Conservation (phyloP, 352 stramenopile genomes). For the Pythium oligandrum region DNA sequence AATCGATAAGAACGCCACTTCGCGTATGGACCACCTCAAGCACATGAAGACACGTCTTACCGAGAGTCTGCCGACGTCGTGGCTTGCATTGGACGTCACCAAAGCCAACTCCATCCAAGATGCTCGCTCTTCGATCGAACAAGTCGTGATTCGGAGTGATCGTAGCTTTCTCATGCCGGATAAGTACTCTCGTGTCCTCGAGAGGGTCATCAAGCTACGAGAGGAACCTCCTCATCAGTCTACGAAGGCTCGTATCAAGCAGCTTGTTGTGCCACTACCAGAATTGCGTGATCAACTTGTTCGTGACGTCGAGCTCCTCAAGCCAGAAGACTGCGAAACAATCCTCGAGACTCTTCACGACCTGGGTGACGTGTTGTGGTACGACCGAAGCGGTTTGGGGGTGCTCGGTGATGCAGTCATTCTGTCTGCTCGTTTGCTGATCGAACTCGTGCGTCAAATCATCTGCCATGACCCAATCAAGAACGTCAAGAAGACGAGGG, state of each 20-base stretch:
- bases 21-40: no score
- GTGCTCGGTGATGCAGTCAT: constrained; percentile 6
- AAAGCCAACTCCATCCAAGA: no score
- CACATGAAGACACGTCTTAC: no score
- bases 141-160: constrained; percentile 1
- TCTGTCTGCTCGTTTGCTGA: constrained; percentile 6
- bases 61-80: no score
- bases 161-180: constrained; percentile 9
- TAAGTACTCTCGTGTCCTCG: constrained; percentile 2
- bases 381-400: constrained; percentile 1
- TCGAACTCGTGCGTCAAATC: constrained; percentile 13
- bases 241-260: not conserved
- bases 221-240: not conserved
- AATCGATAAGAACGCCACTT: no score
- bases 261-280: not conserved
- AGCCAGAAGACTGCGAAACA: no score
- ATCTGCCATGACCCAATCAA: constrained; percentile 6
- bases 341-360: constrained; percentile 12
- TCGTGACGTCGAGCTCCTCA: no score
- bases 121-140: not conserved
- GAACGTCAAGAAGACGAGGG: no score
- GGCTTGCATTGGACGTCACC: no score
- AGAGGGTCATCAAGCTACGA: not conserved
- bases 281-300: no score
- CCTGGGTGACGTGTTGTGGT: constrained; percentile 16